These are phyloP conservation scores for Pythium folliculosum DNA, from an alignment of 352 stramenopile genomes.

Conservation along the genomic window DNA sequence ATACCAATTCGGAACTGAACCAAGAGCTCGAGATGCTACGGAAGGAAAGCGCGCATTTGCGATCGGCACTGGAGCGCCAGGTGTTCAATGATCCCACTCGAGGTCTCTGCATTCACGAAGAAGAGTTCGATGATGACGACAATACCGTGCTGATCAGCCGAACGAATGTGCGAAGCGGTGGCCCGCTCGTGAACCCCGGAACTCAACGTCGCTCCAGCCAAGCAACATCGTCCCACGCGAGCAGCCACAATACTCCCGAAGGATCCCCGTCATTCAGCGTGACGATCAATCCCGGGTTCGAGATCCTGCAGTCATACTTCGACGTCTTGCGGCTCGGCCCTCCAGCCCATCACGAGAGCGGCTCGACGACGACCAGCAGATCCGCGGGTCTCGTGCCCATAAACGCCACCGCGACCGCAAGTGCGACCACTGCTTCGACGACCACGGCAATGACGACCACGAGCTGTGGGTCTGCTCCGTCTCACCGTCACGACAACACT, in stretches of 20 bases:
- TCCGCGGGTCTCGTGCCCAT: not conserved
- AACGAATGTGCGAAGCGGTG: slow-evolving; percentile 36
- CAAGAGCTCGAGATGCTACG: slow-evolving; percentile 66
- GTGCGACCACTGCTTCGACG: not conserved
- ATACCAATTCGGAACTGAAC: slow-evolving; percentile 76
- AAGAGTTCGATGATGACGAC: slow-evolving; percentile 56
- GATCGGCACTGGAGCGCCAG: slow-evolving; percentile 63
- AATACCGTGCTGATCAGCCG: slow-evolving; percentile 78
- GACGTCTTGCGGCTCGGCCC: slow-evolving; percentile 29
- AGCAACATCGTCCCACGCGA: slow-evolving; percentile 13
- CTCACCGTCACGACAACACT: not conserved
- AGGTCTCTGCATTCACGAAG: slow-evolving; percentile 73
- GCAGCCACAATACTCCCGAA: slow-evolving; percentile 26
- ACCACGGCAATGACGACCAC: slow-evolving; percentile 1
- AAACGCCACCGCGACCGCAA: not conserved
- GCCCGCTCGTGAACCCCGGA: slow-evolving; percentile 13
- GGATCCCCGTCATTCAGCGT: slow-evolving; percentile 48
- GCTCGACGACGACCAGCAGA: not conserved
- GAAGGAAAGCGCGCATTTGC: slow-evolving; percentile 60
- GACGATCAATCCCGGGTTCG: slow-evolving; percentile 70
- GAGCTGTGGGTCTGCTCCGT: slow-evolving; percentile 4
- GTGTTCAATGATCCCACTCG: slow-evolving; percentile 70
- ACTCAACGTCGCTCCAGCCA: slow-evolving; percentile 5
- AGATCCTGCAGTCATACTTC: slow-evolving; percentile 83
- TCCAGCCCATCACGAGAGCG: not conserved